Base-by-base conservation (phyloP, 768 basidiomycete genomes). In the Fibroporia radiculosa region DNA sequence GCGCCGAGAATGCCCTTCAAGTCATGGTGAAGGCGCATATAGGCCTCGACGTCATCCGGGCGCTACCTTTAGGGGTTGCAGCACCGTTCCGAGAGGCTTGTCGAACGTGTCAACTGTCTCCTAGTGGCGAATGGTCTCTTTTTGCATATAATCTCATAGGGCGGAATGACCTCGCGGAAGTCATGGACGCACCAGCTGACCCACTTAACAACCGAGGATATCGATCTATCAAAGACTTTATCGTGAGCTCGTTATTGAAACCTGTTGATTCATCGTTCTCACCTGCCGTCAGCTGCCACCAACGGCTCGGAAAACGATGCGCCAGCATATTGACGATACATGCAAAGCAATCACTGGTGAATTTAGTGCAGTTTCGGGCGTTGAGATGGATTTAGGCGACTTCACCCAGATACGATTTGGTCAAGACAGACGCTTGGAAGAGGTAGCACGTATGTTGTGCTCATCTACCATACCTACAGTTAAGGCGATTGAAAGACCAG, bases 381-480 rank as follows among this genome's bases (percentile, higher is more conserved):
- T 86, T 7, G 86, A 89, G 44, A 64, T 89, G 4, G 78, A 80
- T 40, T 62, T 81, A 28, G 76, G 82, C 37, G 81, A 84, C 39
- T 84, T 87, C 64, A 78, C 86, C 0, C 79, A 80, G 41, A 84
- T 93, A 39, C 79, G 95, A 3, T 97, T 97, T 56, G 87, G 87
- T 6, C 80, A 88, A 50, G 96, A 99, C 64, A 75, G 85, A 16
- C 74, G 95, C 28, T 61, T 99, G 25, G 87, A 93, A 35, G 96
- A 99, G 59, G 92, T 95, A 3, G 83, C 84, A 11, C 76, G 91
- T 1, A 87, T 98, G 77, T 63, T 99, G 14, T 89, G 86, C 51
- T 95, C 90, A 0, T 86, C 87, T 1, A 67, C 66, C 2, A 63
- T 86, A 14, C 73, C 84, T 0, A 73, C 78, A 1, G 74, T 95